phyloP scores from a whole-genome alignment of 352 stramenopile genomes.

The Blastocystis sp. region DNA sequence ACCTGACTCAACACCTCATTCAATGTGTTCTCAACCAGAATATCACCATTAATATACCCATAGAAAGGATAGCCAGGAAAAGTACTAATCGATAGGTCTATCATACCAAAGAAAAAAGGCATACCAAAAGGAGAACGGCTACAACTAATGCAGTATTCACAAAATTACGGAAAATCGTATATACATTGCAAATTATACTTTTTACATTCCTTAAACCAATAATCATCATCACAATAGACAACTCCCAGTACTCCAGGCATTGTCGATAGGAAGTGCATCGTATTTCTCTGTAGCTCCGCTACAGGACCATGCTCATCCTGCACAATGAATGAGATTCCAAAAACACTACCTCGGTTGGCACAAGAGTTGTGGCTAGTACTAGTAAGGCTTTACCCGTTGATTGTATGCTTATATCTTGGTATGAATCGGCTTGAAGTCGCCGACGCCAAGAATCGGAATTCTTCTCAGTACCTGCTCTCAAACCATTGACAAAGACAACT shows the following conservation, averaged over 20 bases:
- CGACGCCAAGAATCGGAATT: not conserved
- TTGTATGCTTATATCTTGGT: not conserved
- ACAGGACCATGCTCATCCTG: constrained; percentile 30
- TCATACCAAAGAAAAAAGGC: constrained; percentile 55
- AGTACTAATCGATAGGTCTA: constrained; percentile 18
- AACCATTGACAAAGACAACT: not conserved
- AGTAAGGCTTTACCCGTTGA: not conserved
- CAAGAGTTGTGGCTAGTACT: not conserved
- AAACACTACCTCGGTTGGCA: not conserved
- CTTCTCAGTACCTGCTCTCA: not conserved
- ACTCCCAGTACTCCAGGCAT: constrained; percentile 34
- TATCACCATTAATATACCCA: constrained; percentile 62
- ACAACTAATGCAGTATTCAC: not conserved
- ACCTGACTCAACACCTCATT: not conserved
- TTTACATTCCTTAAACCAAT: constrained; percentile 54
- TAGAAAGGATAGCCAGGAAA: constrained; percentile 50
- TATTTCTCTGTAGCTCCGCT: constrained; percentile 49
- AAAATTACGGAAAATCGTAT: not conserved
- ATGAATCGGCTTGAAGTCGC: not conserved
- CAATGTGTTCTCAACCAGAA: constrained; percentile 60
- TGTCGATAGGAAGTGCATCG: constrained; percentile 48
- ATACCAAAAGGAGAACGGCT: constrained; percentile 42
- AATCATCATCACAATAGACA: constrained; percentile 34
- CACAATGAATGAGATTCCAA: not conserved
- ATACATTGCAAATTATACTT: constrained; percentile 55